Evolutionary conservation across 495 filamentous ascomycete species (phyloP).

Genomic region (Daldinia childiae): DNA sequence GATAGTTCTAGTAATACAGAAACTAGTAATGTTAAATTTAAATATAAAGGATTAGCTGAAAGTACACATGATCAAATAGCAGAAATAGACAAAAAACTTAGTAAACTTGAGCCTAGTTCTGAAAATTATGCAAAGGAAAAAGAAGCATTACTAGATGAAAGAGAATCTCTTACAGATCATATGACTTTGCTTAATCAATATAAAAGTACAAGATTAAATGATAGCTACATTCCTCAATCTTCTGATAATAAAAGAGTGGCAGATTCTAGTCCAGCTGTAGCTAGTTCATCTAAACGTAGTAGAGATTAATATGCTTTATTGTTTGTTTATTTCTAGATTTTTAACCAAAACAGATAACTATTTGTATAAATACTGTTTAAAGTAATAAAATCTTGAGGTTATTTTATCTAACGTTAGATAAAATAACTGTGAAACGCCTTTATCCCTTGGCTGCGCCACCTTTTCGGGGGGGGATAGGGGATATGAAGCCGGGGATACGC

Average conservation of each 20-base stretch:
- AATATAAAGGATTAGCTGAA: slow-evolving; percentile 31
- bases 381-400: slow-evolving; percentile 2
- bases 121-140: slow-evolving; percentile 24
- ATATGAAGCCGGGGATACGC: background rate
- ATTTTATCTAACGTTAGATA: background rate
- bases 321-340: slow-evolving; percentile 6
- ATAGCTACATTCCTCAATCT: slow-evolving; percentile 27
- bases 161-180: slow-evolving; percentile 29
- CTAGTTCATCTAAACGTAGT: slow-evolving; percentile 30
- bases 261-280: slow-evolving; percentile 17
- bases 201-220: slow-evolving; percentile 28
- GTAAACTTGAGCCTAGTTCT: slow-evolving; percentile 21
- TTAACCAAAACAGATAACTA: slow-evolving; percentile 3
- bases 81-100: slow-evolving; percentile 27
- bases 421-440: background rate
- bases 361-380: slow-evolving; percentile 20
- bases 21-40: slow-evolving; percentile 18
- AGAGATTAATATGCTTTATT: slow-evolving; percentile 20
- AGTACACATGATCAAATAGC: slow-evolving; percentile 23
- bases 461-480: no score
- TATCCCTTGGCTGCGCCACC: no score
- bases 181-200: slow-evolving; percentile 32
- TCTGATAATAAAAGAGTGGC: slow-evolving; percentile 27
- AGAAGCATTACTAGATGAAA: slow-evolving; percentile 30
- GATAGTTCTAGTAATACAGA: slow-evolving; percentile 20